Base-by-base conservation (phyloP, 106 monocot species). In the Chionographis japonica region DNA sequence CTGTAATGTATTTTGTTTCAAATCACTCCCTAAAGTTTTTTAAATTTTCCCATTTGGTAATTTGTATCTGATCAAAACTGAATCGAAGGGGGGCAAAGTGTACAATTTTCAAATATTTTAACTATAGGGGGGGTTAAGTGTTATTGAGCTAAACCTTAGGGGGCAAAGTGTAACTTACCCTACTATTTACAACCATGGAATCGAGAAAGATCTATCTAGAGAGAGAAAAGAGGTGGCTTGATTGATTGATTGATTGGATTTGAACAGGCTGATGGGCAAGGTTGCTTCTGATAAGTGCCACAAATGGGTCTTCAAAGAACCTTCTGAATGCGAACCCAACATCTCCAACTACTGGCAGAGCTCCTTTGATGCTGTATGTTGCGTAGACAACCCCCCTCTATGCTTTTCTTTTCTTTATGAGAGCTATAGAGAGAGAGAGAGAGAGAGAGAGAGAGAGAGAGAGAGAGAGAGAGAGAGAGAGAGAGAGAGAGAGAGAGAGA, bases 261-360 rank as follows among this genome's bases (percentile, higher is more conserved):
- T 50, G 46, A 75, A 71, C 84, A 93, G 93, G 69, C 78, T 94
- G 84, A 94, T 94, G 93, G 93, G 93, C 43, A 94, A 94, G 77
- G 93, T 94, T 37, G 93, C 93, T 12, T 94, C 93, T 52, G 93
- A 94, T 84, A 94, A 94, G 52, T 94, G 93, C 75, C 93, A 94
- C 93, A 93, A 93, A 79, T 93, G 93, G 93, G 89, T 93, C 43
- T 93, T 89, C 81, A 93, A 93, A 68, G 90, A 94, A 82, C 86
- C 93, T 81, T 86, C 89, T 55, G 93, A 94, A 67, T 84, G 86
- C 58, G 90, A 94, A 59, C 81, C 90, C 77, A 94, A 90, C 86
- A 82, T 94, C 74, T 77, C 89, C 71, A 93, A 89, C 88, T 93
- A 89, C 84, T 93, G 93, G 93, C 93, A 93, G 86, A 93, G 93